Percentiles rank a stretch among this genome's conserved stretches.
Evolutionary conservation across 345 rosid species (phyloP).

Genomic region (Salix udensis): DNA sequence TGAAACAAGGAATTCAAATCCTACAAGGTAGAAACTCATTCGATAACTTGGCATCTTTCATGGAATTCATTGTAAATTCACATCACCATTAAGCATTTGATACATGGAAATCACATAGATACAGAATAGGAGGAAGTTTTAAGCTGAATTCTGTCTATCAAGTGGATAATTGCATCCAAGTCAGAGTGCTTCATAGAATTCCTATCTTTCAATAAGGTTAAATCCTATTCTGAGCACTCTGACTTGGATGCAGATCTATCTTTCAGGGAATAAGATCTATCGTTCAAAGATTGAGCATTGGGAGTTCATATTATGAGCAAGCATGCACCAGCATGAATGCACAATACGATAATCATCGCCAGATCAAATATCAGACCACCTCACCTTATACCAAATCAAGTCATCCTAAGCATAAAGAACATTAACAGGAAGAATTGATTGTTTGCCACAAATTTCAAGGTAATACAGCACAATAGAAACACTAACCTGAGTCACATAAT

Average conservation of each 20-base stretch:
- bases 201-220: too few species aligned
- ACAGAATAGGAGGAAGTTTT: neutral
- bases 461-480: neutral
- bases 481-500: constrained; percentile 93
- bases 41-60: neutral
- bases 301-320: neutral
- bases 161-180: neutral
- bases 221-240: neutral
- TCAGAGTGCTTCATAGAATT: neutral
- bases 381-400: neutral
- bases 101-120: neutral
- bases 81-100: neutral
- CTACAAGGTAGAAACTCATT: too few species aligned
- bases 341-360: neutral
- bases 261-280: neutral
- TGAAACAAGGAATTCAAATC: neutral
- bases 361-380: neutral
- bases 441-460: neutral
- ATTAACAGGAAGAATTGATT: neutral
- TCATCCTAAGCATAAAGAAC: neutral
- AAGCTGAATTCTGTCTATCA: neutral
- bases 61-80: too few species aligned
- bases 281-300: neutral
- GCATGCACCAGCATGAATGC: neutral
- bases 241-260: neutral